Conservation (phyloP, 306 rosid species). For the Dicorynia guianensis region DNA sequence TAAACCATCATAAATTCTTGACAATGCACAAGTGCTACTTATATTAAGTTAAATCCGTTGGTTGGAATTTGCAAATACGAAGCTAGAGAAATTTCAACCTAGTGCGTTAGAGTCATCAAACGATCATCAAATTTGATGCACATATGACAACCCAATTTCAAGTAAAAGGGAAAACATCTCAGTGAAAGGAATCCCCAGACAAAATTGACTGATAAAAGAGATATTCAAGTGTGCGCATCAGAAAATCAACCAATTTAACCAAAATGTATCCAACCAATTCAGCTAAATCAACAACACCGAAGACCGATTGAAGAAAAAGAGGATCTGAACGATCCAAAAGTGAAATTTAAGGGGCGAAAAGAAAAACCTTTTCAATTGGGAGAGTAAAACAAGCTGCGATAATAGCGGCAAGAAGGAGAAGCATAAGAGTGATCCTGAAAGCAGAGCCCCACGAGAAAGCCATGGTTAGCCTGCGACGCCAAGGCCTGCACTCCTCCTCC, state of each 20-base stretch:
- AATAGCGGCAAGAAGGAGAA: slow-evolving; percentile 71
- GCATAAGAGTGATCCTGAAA: slow-evolving; percentile 70
- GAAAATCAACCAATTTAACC: background rate
- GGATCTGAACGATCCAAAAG: slow-evolving; percentile 10
- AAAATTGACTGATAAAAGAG: background rate
- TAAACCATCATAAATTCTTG: background rate
- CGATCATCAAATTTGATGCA: background rate
- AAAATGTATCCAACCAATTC: background rate
- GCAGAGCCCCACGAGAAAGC: slow-evolving; percentile 72
- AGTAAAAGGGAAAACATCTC: background rate
- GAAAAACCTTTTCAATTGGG: slow-evolving; percentile 81
- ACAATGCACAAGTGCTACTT: background rate
- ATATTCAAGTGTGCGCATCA: background rate
- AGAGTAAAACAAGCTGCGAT: slow-evolving; percentile 76
- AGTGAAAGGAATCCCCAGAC: background rate
- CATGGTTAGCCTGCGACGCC: slow-evolving; percentile 75
- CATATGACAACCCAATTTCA: background rate
- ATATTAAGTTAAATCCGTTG: background rate
- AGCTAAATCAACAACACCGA: background rate
- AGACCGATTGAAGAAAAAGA: background rate
- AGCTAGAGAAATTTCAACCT: background rate
- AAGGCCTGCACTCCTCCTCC: slow-evolving; percentile 77
- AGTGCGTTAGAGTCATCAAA: background rate
- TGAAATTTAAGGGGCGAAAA: slow-evolving; percentile 3
- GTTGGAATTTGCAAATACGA: slow-evolving; percentile 1